phyloP scores from a whole-genome alignment of 495 filamentous ascomycete genomes.

The Schizothecium vesticola region DNA sequence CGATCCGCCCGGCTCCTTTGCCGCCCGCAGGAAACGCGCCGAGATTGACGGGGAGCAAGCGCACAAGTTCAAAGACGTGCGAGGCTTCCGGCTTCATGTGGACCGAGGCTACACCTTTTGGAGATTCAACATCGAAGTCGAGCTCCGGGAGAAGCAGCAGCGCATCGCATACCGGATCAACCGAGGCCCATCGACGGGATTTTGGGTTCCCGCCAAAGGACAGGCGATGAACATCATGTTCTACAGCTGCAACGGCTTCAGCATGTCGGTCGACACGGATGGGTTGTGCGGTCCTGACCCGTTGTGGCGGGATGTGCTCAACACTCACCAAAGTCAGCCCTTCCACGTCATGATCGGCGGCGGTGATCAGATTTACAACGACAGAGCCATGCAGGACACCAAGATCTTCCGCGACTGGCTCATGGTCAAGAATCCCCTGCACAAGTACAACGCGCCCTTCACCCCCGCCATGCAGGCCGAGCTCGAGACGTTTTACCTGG shows the following conservation, averaged over 20 bases:
- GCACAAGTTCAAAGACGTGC: slow-evolving; percentile 70
- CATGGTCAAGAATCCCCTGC: slow-evolving; percentile 67
- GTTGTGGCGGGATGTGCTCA: slow-evolving; percentile 92
- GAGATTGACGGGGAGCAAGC: slow-evolving; percentile 65
- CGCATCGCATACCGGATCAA: slow-evolving; percentile 96
- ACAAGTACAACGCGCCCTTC: slow-evolving; percentile 71
- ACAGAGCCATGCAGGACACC: slow-evolving; percentile 69
- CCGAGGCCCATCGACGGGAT: slow-evolving; percentile 76
- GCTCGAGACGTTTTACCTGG: slow-evolving; percentile 78
- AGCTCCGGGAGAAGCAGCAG: slow-evolving; percentile 67
- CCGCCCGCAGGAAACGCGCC: slow-evolving; percentile 41
- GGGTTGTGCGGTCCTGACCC: slow-evolving; percentile 88
- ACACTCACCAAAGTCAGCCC: slow-evolving; percentile 83
- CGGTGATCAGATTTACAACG: slow-evolving; percentile 96
- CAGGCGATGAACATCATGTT: slow-evolving; percentile 99
- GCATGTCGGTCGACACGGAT: slow-evolving; percentile 67
- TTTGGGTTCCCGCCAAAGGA: slow-evolving; percentile 86
- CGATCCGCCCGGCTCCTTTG: slow-evolving; percentile 42
- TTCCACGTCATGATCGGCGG: slow-evolving; percentile 99
- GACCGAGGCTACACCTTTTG: slow-evolving; percentile 92
- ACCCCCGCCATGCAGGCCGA: slow-evolving; percentile 74
- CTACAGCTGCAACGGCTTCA: slow-evolving; percentile 95
- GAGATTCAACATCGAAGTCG: slow-evolving; percentile 91
- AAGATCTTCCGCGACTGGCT: slow-evolving; percentile 75
- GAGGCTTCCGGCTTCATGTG: slow-evolving; percentile 74